Evolutionary conservation across 192 early-diverging fungal genomes (phyloP), one percentile per base, ranked within the genome.

Genomic region (Backusella liffmaniae): DNA sequence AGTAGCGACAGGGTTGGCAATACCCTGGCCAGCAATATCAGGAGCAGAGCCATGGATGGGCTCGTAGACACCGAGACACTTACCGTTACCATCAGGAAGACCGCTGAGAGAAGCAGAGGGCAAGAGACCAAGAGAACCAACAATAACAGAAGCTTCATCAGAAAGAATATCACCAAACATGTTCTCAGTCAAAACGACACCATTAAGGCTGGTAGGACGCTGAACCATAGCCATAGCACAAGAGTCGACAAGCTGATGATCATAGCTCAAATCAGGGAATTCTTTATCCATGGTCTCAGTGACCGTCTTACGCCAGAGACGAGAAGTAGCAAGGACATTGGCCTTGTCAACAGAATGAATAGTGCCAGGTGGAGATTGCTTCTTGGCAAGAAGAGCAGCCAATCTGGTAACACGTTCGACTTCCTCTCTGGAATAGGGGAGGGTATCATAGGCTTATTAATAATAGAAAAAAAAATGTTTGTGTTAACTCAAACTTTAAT

Each of bases 81-180:
- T 88, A 77, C 79, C 81, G 74, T 86, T 88, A 41, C 91, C 88
- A 76, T 91, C 89, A 29, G 95, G 96, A 72, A 97, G 91, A 32
- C 95, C 94, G 78, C 86, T 95, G 81, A 99, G 87, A 70, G 91
- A 93, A 3, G 98, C 98, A 66, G 91, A 93, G 34, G 98, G 98
- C 74, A 99, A 83, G 42, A 99, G 88, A 41, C 98, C 98, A 70
- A 99, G 88, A 35, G 90, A 92, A 35, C 96, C 97, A 15, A 95
- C 95, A 80, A 99, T 99, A 49, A 99, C 96, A 21, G 91, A 93
- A 5, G 96, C 94, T 83, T 99, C 98, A 81, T 99, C 98, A 29
- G 91, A 91, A 67, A 99, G 87, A 80, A 99, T 98, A 78, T 99
- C 98, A 73, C 98, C 98, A 94, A 99, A 99, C 96, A 99, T 97